Percentiles rank a stretch among this genome's conserved stretches.
These are phyloP conservation scores for Aristolochia fimbriata DNA, from an alignment of 164 flowering plant species.

Conservation along the genomic window DNA sequence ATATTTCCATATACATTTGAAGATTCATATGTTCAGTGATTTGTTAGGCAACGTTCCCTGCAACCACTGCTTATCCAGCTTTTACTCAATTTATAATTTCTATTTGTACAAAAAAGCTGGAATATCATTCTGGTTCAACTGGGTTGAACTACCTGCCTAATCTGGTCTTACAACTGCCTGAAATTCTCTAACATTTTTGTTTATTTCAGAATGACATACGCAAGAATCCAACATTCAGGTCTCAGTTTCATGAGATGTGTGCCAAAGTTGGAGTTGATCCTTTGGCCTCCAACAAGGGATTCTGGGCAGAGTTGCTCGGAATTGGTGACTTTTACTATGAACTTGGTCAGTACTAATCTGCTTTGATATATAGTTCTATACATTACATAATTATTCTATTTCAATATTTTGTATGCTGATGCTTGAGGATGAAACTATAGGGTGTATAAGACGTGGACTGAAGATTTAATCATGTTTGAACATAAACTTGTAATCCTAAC, in stretches of 20 bases:
- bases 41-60: too few species aligned
- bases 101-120: neutral
- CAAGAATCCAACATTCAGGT: slow-evolving; percentile 88
- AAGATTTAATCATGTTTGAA: too few species aligned
- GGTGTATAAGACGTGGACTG: too few species aligned
- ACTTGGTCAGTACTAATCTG: slow-evolving; percentile 53
- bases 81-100: neutral
- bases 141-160: neutral
- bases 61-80: too few species aligned
- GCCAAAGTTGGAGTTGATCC: slow-evolving; percentile 98
- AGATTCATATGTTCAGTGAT: too few species aligned
- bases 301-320: slow-evolving; percentile 96
- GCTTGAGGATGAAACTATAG: too few species aligned
- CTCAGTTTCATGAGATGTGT: slow-evolving; percentile 98
- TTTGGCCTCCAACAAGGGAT: slow-evolving; percentile 89
- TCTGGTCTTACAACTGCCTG: neutral
- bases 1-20: too few species aligned
- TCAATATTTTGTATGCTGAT: too few species aligned
- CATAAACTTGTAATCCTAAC: too few species aligned
- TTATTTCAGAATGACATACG: slow-evolving; percentile 82
- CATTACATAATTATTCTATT: too few species aligned
- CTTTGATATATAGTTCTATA: neutral
- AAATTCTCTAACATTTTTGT: slow-evolving; percentile 1
- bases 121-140: neutral
- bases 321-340: slow-evolving; percentile 99